Percentiles rank a stretch among this genome's conserved stretches.
These are phyloP conservation scores for Mucor piriformis DNA, from an alignment of 371 early-diverging fungal genomes.

Conservation along the genomic window DNA sequence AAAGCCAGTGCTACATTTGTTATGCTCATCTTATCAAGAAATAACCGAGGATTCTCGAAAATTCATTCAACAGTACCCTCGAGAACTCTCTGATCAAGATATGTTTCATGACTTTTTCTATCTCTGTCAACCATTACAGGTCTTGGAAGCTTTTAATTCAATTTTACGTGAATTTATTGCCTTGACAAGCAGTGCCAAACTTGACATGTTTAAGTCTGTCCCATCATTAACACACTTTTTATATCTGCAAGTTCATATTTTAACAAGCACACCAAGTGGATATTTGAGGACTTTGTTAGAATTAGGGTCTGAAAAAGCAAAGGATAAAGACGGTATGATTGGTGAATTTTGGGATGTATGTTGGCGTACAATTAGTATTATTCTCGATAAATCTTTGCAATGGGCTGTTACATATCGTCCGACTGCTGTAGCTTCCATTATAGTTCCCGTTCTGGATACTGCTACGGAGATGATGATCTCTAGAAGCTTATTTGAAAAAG, in stretches of 20 bases:
- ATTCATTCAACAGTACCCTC: constrained; percentile 14
- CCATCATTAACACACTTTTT: constrained; percentile 10
- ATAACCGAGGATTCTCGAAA: constrained; percentile 7
- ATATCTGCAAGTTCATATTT: background rate
- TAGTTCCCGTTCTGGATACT: constrained; percentile 35
- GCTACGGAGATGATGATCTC: constrained; percentile 28
- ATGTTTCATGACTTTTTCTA: constrained; percentile 11
- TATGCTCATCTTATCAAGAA: constrained; percentile 24
- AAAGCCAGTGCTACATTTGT: constrained; percentile 27
- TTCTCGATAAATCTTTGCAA: constrained; percentile 26
- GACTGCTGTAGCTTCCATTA: constrained; percentile 29
- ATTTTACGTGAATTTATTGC: constrained; percentile 33
- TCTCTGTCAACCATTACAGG: constrained; percentile 12
- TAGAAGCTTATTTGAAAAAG: constrained; percentile 28
- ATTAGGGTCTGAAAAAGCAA: background rate
- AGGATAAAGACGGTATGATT: constrained; percentile 30
- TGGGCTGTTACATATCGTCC: constrained; percentile 46
- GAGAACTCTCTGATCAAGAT: background rate
- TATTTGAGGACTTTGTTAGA: constrained; percentile 8
- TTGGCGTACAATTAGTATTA: constrained; percentile 35
- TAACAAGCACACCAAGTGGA: constrained; percentile 5
- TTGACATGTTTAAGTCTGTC: constrained; percentile 26
- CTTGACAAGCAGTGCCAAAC: constrained; percentile 13
- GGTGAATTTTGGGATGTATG: constrained; percentile 39
- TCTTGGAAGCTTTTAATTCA: constrained; percentile 25